Conservation (phyloP, 306 rosid genomes). For the Corylus americana region DNA sequence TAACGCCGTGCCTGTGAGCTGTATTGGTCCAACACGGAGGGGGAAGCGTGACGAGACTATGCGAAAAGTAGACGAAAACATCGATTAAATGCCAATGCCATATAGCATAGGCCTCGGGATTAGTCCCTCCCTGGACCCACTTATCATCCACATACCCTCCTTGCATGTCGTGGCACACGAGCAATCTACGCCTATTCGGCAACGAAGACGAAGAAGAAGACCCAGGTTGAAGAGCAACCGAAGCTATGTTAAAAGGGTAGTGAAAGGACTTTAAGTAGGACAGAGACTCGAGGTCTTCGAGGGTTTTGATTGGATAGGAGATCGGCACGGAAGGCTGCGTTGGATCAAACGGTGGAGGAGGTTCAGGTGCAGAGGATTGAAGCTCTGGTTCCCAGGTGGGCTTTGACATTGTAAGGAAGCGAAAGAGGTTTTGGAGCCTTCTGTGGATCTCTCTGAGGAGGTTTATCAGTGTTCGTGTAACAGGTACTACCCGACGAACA, state of each 20-base stretch:
- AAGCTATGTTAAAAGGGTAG: constrained; percentile 74
- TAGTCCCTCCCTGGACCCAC: constrained; percentile 92
- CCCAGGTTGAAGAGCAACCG: constrained; percentile 42
- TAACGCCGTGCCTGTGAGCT: constrained; percentile 86
- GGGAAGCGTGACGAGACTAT: constrained; percentile 77
- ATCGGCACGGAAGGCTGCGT: constrained; percentile 61
- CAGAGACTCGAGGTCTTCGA: constrained; percentile 63
- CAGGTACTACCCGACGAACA: too few relatives aligned
- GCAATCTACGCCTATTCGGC: constrained; percentile 72
- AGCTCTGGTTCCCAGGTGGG: constrained; percentile 19
- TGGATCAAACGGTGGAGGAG: constrained; percentile 62
- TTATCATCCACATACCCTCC: constrained; percentile 85
- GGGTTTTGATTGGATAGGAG: constrained; percentile 86
- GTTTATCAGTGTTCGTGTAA: too few relatives aligned
- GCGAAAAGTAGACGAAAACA: constrained; percentile 85
- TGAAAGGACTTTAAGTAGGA: constrained; percentile 84
- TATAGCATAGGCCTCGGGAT: constrained; percentile 67
- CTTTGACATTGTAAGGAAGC: constrained; percentile 38
- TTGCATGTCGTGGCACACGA: constrained; percentile 87
- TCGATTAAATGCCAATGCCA: constrained; percentile 97
- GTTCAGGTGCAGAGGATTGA: constrained; percentile 18
- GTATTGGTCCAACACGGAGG: constrained; percentile 86
- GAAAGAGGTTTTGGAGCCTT: constrained; percentile 13
- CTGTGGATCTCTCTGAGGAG: constrained; percentile 19
- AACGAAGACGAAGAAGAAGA: constrained; percentile 29